Percentiles rank a stretch among this genome's conserved stretches.
phyloP scores from a whole-genome alignment of 2,329 filamentous ascomycete genomes.

The Juglanconis sp. region DNA sequence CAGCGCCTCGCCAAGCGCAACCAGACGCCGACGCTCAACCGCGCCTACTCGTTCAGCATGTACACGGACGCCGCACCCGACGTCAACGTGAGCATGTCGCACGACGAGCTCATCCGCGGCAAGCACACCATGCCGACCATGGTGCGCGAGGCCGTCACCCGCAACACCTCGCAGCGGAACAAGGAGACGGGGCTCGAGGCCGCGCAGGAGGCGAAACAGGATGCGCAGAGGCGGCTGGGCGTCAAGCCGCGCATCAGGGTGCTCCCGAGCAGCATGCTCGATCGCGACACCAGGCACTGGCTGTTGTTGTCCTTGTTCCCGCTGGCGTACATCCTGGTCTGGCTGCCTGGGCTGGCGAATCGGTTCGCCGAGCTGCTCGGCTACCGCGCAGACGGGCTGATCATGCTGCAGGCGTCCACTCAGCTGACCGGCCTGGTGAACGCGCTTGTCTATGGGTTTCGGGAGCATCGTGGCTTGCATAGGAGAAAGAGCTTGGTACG shows the following conservation, averaged over 20 bases:
- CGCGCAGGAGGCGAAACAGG: slow-evolving; percentile 12
- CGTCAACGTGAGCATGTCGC: slow-evolving; percentile 8
- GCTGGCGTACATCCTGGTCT: slow-evolving; percentile 12
- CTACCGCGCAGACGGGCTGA: background rate
- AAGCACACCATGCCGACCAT: slow-evolving; percentile 6
- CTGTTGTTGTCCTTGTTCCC: slow-evolving; percentile 13
- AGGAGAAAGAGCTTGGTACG: background rate
- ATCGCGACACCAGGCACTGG: slow-evolving; percentile 15
- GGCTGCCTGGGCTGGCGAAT: slow-evolving; percentile 12
- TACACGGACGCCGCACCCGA: slow-evolving; percentile 1
- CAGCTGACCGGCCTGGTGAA: slow-evolving; percentile 16
- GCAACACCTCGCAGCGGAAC: slow-evolving; percentile 4
- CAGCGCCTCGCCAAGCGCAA: slow-evolving; percentile 12
- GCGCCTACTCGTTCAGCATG: slow-evolving; percentile 13
- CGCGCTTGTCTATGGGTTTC: slow-evolving; percentile 13
- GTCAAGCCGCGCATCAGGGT: slow-evolving; percentile 11
- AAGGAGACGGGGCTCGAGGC: slow-evolving; percentile 11
- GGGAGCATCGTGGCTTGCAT: slow-evolving; percentile 5
- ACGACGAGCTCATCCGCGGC: slow-evolving; percentile 15
- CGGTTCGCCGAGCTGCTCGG: slow-evolving; percentile 9
- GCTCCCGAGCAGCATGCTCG: slow-evolving; percentile 10
- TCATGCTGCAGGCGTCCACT: slow-evolving; percentile 14
- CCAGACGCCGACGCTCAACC: background rate
- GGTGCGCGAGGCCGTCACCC: slow-evolving; percentile 9
- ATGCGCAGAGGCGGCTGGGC: slow-evolving; percentile 6